Base-by-base conservation (phyloP, 2,329 filamentous ascomycete genomes). In the Hypoxylon rubiginosum region DNA sequence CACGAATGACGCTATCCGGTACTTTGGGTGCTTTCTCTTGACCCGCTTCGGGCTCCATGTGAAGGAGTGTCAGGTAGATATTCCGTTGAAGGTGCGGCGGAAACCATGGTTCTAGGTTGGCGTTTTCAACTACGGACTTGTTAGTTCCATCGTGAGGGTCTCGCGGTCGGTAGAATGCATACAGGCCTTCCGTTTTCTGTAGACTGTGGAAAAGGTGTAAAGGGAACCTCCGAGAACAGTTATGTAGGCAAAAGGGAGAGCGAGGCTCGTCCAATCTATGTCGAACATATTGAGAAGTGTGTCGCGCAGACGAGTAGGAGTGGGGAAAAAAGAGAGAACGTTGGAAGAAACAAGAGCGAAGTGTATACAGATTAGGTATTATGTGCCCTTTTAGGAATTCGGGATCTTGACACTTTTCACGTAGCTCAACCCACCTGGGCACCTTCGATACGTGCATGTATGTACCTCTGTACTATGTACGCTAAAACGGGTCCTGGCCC, bases 31-130 rank as follows among this genome's bases (percentile, higher is more conserved):
- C 80, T 79, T 94, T 93, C 76, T 92, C 89, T 65, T 87, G 82
- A 59, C 86, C 86, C 34, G 83, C 81, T 71, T 86, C 85, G 58
- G 88, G 84, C 59, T 88, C 86, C 77, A 96, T 86, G 82, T 99
- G 94, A 55, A 97, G 86, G 43, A 99, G 89, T 48, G 94, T 94
- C 66, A 97, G 88, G 84, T 98, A 99, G 77, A 99, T 89, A 80
- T 99, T 94, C 80, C 95, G 92, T 81, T 96, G 92, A 55, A 97
- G 85, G 79, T 99, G 94, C 56, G 91, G 87, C 24, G 91, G 90
- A 81, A 99, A 99, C 95, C 96, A 99, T 72, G 95, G 94, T 72
- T 92, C 93, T 67, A 99, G 89, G 72, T 92, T 93, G 58, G 93
- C 91, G 74, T 92, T 91, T 82, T 93, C 89, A 71, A 85, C 92